Percentiles rank a stretch among this genome's conserved stretches.
Evolutionary conservation across 768 basidiomycete genomes (phyloP).

Genomic region (Boletus subcaerulescens): DNA sequence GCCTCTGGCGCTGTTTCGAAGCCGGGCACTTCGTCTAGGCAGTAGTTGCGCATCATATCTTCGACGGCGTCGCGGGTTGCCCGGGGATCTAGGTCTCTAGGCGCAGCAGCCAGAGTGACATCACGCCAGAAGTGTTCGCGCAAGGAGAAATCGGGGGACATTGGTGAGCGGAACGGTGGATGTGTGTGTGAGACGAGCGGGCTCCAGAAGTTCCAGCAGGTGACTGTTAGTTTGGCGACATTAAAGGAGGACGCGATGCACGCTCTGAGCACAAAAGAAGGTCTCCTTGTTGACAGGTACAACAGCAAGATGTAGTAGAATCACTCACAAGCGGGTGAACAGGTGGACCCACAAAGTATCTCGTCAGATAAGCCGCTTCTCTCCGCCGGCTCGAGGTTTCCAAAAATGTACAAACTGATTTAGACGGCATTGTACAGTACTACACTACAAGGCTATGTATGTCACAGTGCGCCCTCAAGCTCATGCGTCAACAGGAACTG

Average conservation of each 20-base stretch:
- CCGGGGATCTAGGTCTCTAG: slow-evolving; percentile 6
- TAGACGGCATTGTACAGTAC: slow-evolving; percentile 1
- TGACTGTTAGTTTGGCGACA: not conserved
- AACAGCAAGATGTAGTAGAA: not conserved
- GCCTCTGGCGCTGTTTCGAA: slow-evolving; percentile 1
- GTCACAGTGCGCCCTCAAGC: not conserved
- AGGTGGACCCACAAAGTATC: slow-evolving; percentile 21
- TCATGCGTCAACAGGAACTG: not conserved
- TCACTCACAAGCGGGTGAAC: not conserved
- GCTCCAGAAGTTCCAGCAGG: not conserved
- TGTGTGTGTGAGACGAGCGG: slow-evolving; percentile 1
- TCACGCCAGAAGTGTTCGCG: slow-evolving; percentile 28
- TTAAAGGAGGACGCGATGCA: not conserved
- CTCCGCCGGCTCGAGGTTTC: slow-evolving; percentile 8
- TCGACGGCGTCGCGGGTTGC: slow-evolving; percentile 19
- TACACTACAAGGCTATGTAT: slow-evolving; percentile 4
- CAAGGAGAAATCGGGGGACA: slow-evolving; percentile 14
- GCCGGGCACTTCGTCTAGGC: slow-evolving; percentile 18
- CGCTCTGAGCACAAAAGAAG: slow-evolving; percentile 3
- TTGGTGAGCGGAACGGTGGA: not conserved
- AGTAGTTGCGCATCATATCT: slow-evolving; percentile 24
- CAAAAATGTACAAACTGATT: slow-evolving; percentile 16
- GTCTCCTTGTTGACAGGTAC: not conserved
- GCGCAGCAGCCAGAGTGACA: slow-evolving; percentile 11
- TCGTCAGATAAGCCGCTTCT: slow-evolving; percentile 8